Conservation (phyloP, 106 monocot species). For the Dioscorea zingiberensis region DNA sequence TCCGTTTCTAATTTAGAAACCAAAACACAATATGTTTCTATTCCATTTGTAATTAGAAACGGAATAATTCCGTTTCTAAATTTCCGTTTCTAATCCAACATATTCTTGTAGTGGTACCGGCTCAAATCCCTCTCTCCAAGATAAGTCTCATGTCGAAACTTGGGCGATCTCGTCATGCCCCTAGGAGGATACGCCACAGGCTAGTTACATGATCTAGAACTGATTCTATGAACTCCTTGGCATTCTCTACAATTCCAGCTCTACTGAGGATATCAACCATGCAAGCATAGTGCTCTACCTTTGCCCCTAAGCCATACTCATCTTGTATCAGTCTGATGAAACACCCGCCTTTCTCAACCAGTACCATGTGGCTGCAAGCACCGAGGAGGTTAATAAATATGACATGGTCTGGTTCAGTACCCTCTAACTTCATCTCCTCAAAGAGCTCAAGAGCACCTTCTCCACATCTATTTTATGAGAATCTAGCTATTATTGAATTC, state of each 20-base stretch:
- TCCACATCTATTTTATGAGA: conserved; percentile 55
- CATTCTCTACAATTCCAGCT: conserved; percentile 45
- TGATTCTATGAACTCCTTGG: conserved; percentile 50
- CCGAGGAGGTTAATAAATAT: conserved; percentile 56
- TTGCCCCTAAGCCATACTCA: conserved; percentile 33
- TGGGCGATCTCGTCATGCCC: conserved; percentile 39
- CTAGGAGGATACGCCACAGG: conserved; percentile 64
- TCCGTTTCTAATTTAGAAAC: too few species aligned
- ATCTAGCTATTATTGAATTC: conserved; percentile 73
- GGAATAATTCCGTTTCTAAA: too few species aligned
- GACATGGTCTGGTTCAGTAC: conserved; percentile 37
- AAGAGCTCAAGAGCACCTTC: conserved; percentile 45
- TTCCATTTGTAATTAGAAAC: too few species aligned
- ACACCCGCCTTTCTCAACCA: conserved; percentile 59
- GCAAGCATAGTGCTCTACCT: conserved; percentile 66
- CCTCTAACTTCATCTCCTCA: conserved; percentile 46
- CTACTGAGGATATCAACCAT: conserved; percentile 65
- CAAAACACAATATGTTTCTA: too few species aligned
- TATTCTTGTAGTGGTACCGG: too few species aligned
- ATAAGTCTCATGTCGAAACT: conserved; percentile 46
- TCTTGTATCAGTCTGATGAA: conserved; percentile 46
- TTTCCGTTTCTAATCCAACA: too few species aligned
- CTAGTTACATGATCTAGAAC: conserved; percentile 34
- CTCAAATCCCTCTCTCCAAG: conserved; percentile 64
- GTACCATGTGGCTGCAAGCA: conserved; percentile 67